Base-by-base conservation (phyloP, 148 eudicot genomes). In the Polygonum aviculare region DNA sequence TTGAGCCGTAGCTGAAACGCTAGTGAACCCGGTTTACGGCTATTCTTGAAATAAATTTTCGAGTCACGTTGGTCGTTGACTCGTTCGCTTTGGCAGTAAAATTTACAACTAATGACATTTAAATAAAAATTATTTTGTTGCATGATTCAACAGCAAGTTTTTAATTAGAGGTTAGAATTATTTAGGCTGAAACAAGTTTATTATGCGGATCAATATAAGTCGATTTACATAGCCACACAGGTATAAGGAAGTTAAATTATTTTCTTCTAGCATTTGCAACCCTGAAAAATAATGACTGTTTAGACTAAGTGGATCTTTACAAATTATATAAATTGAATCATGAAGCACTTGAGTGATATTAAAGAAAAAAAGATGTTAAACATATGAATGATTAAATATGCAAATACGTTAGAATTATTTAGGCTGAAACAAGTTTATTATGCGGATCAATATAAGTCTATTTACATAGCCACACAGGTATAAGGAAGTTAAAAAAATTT, bases 281-380 rank as follows among this genome's bases (percentile, higher is more conserved):
- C 99, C 99, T 95, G 70, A 40, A 73, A 67, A 81, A 82, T 91
- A 83, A 85, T 82, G 78, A 77, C 72, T 72, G 79, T 21, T 44
- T 40, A 52, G 69, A 72, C 55, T 12, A 33, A 45, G 55, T 54
- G 38, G 40, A 45, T 18, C 15, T 31, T 26, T 26, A 26, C 31
- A 26, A 26, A 26, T 26, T 26, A 26, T 26, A 26, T 26, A 26
- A 8, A 31, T 8, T 57, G 2, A 21, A 15, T 60, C 2, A 55
- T 33, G n/a, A 69, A 57, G 33, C 31, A 19, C 10, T 21, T 12
- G 33, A 63, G 40, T 33, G 40, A 31, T 63, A 12, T 31, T 12
- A 26, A 3, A 26, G 31, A 0, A 33, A 63, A n/a, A 33, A 31
- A 12, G 40, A 12, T 33, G 40, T 67, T 15, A 9, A 15, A 36